These are phyloP conservation scores for Quercus bicolor DNA, from an alignment of 306 rosid species.

Conservation along the genomic window DNA sequence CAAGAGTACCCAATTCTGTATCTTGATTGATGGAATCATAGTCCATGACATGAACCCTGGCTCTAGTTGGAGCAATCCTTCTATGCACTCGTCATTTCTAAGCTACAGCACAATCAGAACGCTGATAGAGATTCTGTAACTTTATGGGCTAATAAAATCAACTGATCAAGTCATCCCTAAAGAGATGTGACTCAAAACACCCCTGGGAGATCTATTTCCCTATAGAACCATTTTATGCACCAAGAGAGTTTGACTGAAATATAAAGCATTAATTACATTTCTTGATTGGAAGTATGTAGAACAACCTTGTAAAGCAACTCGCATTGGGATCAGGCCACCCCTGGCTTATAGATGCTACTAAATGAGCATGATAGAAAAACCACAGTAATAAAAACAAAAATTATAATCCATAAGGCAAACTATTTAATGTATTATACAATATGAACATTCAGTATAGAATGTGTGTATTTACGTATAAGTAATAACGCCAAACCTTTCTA, in stretches of 20 bases:
- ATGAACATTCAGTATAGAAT: background rate
- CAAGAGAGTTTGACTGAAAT: no score
- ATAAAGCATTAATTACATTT: no score
- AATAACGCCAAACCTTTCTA: background rate
- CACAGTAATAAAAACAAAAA: background rate
- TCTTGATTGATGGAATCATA: constrained; percentile 12
- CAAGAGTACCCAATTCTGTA: background rate
- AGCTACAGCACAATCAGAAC: no score
- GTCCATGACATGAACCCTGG: constrained; percentile 9
- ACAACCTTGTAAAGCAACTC: background rate
- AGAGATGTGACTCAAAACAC: no score
- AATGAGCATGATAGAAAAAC: no score
- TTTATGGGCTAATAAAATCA: no score
- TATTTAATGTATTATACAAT: background rate
- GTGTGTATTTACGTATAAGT: background rate
- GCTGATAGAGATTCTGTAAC: no score
- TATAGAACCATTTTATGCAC: no score
- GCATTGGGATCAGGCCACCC: background rate
- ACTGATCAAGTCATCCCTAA: no score
- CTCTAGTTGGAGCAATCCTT: constrained; percentile 30
- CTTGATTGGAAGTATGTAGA: no score
- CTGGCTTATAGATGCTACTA: no score
- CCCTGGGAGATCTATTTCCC: no score
- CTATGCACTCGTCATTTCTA: constrained; percentile 18
- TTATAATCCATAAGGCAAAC: background rate